Evolutionary conservation across 2,329 filamentous ascomycete genomes (phyloP), one percentile per base, ranked within the genome.

Genomic region (Cercospora berteroae): DNA sequence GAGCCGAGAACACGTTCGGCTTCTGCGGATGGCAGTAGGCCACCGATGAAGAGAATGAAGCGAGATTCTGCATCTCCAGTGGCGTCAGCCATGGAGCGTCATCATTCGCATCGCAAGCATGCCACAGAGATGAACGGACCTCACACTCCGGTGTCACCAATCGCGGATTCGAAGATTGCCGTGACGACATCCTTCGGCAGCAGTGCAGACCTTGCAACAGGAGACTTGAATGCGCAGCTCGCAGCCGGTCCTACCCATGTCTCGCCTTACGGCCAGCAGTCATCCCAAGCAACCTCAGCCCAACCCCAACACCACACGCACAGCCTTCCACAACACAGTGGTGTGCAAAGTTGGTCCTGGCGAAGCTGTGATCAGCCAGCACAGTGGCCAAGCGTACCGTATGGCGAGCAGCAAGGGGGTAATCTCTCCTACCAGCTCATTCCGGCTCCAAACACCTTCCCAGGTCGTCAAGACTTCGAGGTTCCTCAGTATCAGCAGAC

Each of bases 401-500:
- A 59, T n/a, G 42, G 44, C 44, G 50, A 48, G 18, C 63, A 65
- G 12, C 66, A 68, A 48, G 39, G 50, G 31, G n/a, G 57, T 12
- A 36, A 65, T 31, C 50, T 57, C 18, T 27, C 57, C 25, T 62
- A 65, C 39, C 66, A 60, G n/a, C 31, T 59, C 20, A 44, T 27
- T 18, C n/a, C 50, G 18, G 64, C 61, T 23, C 48, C 50, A 2
- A 36, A 63, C 16, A 67, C 44, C 23, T 71, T 71, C 18, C 64
- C 63, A 33, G 67, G 66, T 13, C 62, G 57, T 18, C 67, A 67
- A 56, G 65, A 68, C 56, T 71, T 65, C 52, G 57, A 64, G 23
- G 67, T 68, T n/a, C 52, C 64, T 8, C 68, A 60, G 10, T 69
- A 65, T 39, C 70, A 65, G 20, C 57, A 67, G 10, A 50, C 56